These are phyloP conservation scores for Nematodospora valgi DNA, from an alignment of 805 yeast species.

Conservation along the genomic window DNA sequence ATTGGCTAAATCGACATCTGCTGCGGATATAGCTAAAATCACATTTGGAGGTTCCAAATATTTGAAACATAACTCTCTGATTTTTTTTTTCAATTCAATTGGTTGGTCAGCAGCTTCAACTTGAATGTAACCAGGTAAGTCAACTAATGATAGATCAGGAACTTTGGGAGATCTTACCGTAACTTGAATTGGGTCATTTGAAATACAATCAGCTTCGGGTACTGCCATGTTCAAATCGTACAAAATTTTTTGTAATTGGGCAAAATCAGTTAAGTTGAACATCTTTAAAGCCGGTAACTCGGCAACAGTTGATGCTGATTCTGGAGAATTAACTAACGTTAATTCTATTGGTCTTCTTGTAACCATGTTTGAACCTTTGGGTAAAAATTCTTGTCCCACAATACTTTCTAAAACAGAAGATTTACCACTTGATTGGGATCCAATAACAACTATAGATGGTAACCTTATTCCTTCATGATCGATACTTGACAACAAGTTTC, in stretches of 20 bases:
- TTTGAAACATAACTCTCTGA: slow-evolving; percentile 74
- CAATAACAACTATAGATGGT: slow-evolving; percentile 95
- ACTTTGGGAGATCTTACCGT: slow-evolving; percentile 86
- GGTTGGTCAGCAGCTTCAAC: slow-evolving; percentile 98
- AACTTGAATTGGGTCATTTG: slow-evolving; percentile 90
- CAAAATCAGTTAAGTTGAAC: slow-evolving; percentile 80
- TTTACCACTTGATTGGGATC: slow-evolving; percentile 96
- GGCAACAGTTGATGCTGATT: slow-evolving; percentile 75
- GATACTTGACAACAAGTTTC: slow-evolving; percentile 71
- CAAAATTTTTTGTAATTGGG: slow-evolving; percentile 82
- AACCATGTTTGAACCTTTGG: slow-evolving; percentile 98
- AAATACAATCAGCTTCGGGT: slow-evolving; percentile 78
- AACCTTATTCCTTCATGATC: slow-evolving; percentile 77
- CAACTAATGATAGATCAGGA: slow-evolving; percentile 88
- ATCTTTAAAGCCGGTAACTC: slow-evolving; percentile 89
- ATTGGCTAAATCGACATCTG: slow-evolving; percentile 96
- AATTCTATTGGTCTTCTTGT: slow-evolving; percentile 96
- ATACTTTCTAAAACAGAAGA: slow-evolving; percentile 93
- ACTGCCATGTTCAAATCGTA: slow-evolving; percentile 91
- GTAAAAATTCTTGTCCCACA: slow-evolving; percentile 97
- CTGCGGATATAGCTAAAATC: slow-evolving; percentile 93
- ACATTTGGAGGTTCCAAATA: slow-evolving; percentile 91
- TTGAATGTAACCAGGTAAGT: slow-evolving; percentile 96
- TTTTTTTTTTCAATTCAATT: slow-evolving; percentile 69
- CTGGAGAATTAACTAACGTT: slow-evolving; percentile 85